Percentiles rank a stretch among this genome's conserved stretches.
Evolutionary conservation across 441 rosid species (phyloP).

Genomic region (Brassica hybrid): DNA sequence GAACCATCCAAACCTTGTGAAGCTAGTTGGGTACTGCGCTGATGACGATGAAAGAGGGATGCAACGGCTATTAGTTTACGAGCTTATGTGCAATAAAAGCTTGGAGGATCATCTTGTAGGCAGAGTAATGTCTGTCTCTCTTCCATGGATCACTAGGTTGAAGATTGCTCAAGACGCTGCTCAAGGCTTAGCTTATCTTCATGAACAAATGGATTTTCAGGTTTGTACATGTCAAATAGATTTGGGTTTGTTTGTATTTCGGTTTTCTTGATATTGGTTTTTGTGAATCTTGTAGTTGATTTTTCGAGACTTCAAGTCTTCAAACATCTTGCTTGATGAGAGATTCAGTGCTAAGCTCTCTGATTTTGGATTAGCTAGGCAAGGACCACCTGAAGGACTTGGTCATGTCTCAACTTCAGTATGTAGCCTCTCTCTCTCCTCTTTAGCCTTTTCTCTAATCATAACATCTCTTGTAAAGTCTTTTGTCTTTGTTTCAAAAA

Average conservation of each 20-base stretch:
- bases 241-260: background rate
- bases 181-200: conserved; percentile 90
- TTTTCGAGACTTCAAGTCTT: conserved; percentile 91
- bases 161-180: conserved; percentile 91
- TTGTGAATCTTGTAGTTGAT: conserved; percentile 59
- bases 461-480: conserved; percentile 6
- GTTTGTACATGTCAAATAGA: conserved; percentile 35
- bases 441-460: conserved; percentile 6
- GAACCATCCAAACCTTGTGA: conserved; percentile 95
- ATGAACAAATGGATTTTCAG: conserved; percentile 98
- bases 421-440: conserved; percentile 39
- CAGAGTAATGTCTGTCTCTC: conserved; percentile 48
- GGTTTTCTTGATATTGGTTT: background rate
- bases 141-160: conserved; percentile 78
- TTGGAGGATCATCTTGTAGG: conserved; percentile 84
- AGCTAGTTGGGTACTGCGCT: conserved; percentile 87
- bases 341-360: conserved; percentile 89
- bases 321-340: conserved; percentile 85
- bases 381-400: conserved; percentile 90
- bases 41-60: conserved; percentile 97
- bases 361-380: conserved; percentile 94
- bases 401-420: conserved; percentile 92
- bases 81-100: conserved; percentile 90
- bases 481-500: conserved; percentile 27
- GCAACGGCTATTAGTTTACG: conserved; percentile 85